Conservation (phyloP, 2,329 filamentous ascomycete species). For the Fusarium falciforme region DNA sequence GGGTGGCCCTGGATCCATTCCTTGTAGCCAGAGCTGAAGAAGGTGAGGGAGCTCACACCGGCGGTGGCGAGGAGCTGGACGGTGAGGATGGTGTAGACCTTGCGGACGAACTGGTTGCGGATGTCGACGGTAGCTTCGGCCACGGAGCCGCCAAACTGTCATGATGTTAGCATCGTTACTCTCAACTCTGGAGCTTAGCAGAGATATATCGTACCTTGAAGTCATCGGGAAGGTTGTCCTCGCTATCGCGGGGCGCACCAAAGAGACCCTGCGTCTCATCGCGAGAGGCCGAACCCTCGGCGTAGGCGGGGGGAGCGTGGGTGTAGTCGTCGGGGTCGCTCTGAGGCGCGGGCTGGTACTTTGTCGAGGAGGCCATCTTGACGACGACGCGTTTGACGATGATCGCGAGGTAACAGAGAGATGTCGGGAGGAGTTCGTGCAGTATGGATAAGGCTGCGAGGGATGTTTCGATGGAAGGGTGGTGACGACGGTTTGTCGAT, state of each 20-base stretch:
- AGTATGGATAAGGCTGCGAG: slow-evolving; percentile 18
- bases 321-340: slow-evolving; percentile 88
- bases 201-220: slow-evolving; percentile 76
- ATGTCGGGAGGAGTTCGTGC: background rate
- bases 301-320: slow-evolving; percentile 86
- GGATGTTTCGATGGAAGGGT: slow-evolving; percentile 28
- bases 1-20: slow-evolving; percentile 86
- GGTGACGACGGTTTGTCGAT: slow-evolving; percentile 32
- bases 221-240: slow-evolving; percentile 95
- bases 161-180: slow-evolving; percentile 25
- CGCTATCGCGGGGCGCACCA: slow-evolving; percentile 78
- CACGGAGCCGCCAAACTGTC: slow-evolving; percentile 88
- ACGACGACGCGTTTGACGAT: background rate
- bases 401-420: background rate
- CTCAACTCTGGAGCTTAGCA: background rate
- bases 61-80: slow-evolving; percentile 90
- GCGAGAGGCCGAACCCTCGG: slow-evolving; percentile 64
- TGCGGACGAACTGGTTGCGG: slow-evolving; percentile 95
- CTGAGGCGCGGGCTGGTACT: slow-evolving; percentile 86
- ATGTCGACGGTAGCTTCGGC: slow-evolving; percentile 95
- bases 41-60: slow-evolving; percentile 83
- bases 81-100: slow-evolving; percentile 98
- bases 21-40: slow-evolving; percentile 84
- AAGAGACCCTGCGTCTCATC: slow-evolving; percentile 68
- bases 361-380: slow-evolving; percentile 78